Percentiles rank a stretch among this genome's conserved stretches.
These are phyloP conservation scores for Colletotrichum paranaense DNA, from an alignment of 2,329 filamentous ascomycete species.

Conservation along the genomic window DNA sequence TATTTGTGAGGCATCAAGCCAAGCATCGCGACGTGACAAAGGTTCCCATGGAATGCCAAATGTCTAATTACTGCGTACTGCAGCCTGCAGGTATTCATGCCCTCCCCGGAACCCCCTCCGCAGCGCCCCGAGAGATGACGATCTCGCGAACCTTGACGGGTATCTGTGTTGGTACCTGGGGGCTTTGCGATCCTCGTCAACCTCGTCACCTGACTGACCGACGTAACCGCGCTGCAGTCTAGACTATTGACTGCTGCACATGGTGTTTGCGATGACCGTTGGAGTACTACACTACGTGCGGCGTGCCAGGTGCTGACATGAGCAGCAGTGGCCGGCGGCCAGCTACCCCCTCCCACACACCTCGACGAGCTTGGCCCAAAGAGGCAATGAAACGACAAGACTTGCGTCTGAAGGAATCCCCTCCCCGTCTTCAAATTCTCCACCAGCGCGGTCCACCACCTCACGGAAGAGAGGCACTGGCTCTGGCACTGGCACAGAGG, in stretches of 20 bases:
- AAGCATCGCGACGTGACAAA: slow-evolving; percentile 29
- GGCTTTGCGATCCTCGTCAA: neutral
- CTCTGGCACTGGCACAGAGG: neutral
- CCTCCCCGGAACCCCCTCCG: neutral
- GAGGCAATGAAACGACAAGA: slow-evolving; percentile 30
- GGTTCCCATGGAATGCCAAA: slow-evolving; percentile 16
- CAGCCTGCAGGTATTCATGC: neutral
- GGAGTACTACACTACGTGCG: neutral
- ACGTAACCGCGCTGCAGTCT: slow-evolving; percentile 10
- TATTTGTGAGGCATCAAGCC: slow-evolving; percentile 20
- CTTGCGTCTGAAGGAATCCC: slow-evolving; percentile 24
- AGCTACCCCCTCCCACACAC: slow-evolving; percentile 12
- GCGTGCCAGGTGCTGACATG: slow-evolving; percentile 23
- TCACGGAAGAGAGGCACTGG: neutral
- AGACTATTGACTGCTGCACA: neutral
- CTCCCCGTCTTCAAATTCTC: neutral
- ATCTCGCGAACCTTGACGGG: slow-evolving; percentile 4
- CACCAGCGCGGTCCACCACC: slow-evolving; percentile 20
- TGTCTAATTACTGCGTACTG: slow-evolving; percentile 12
- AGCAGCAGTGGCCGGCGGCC: slow-evolving; percentile 29
- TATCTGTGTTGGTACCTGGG: neutral
- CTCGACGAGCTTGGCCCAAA: slow-evolving; percentile 17
- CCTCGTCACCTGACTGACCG: slow-evolving; percentile 15
- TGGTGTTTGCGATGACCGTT: neutral
- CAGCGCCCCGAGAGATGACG: slow-evolving; percentile 13